Evolutionary conservation across 345 rosid species (phyloP), one percentile per base, ranked within the genome.

Genomic region (Toxicodendron radicans): DNA sequence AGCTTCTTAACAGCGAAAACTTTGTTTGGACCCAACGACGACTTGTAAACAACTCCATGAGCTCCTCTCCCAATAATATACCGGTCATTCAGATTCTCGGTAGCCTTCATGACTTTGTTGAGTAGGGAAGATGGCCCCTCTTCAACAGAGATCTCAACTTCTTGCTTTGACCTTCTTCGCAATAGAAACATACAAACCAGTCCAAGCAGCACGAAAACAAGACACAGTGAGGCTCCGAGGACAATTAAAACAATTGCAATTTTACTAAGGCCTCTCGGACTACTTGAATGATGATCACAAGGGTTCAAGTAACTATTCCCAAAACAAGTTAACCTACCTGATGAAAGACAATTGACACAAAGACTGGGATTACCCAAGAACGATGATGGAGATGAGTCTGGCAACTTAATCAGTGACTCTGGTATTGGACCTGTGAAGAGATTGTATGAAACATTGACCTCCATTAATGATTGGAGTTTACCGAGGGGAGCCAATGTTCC

Each of bases 1-100:
- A 93, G 81, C 82, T 82, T 90, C 80, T 93, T 93, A 11, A 85
- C 84, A 1, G 97, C 98, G 68, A 80, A 91, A 35, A 77, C 79
- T 27, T 81, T 48, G 27, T 84, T 85, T 0, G 84, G 81, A 6
- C 76, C 83, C 69, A 92, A 23, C 14, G 81, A 75, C 32, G 88
- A 97, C 83, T 84, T 92, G 68, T 84, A 94, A 11, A 94, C 92
- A 46, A 82, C 80, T 68, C 98, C 98, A 51, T 93, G 98, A 23
- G 87, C 88, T 74, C 97, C 98, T 77, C 80, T 88, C 32, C 97
- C 98, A 10, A 93, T 82, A 75, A 88, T 81, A 57, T 86, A 83
- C 67, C 66, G 85, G 48, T 86, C 94, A 33, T 79, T 76, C 12
- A 93, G 90, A 69, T 93, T 91, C 67, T 86, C 95, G 0, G 95